phyloP scores from a whole-genome alignment of 768 basidiomycete genomes.

The Xerocomellus amylosporus region DNA sequence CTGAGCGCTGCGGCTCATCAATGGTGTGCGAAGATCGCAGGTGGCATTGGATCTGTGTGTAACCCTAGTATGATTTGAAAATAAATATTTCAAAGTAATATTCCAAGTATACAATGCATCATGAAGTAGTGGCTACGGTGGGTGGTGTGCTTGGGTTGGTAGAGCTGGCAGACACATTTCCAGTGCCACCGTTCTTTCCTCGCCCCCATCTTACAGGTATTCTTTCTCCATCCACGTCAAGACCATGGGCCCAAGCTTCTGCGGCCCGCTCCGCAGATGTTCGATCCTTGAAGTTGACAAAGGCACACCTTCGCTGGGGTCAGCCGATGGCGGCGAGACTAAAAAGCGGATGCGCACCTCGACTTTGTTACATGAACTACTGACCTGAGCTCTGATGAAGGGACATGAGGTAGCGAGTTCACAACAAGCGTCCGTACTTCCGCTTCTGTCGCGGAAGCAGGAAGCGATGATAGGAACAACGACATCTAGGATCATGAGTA shows the following conservation, averaged over 20 bases:
- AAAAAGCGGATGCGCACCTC: conserved; percentile 40
- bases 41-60: background rate
- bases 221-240: conserved; percentile 78
- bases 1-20: background rate
- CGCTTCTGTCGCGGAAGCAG: conserved; percentile 65
- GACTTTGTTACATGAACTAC: conserved; percentile 84
- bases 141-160: conserved; percentile 2
- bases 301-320: conserved; percentile 70
- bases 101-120: conserved; percentile 3
- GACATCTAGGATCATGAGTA: conserved; percentile 56
- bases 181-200: conserved; percentile 45
- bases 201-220: conserved; percentile 88
- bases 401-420: conserved; percentile 59
- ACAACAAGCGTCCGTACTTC: conserved; percentile 71
- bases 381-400: conserved; percentile 71
- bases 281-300: conserved; percentile 89
- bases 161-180: conserved; percentile 32
- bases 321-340: background rate
- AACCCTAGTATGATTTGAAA: background rate
- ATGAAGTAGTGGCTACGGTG: conserved; percentile 7
- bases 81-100: background rate
- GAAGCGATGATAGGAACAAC: conserved; percentile 78
- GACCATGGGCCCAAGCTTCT: conserved; percentile 83
- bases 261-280: conserved; percentile 84
- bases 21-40: background rate